A percentile compares a stretch with the other conserved stretches of the same genome.
Conservation (phyloP, 2,329 filamentous ascomycete species). For the Stemphylium vesicarium region DNA sequence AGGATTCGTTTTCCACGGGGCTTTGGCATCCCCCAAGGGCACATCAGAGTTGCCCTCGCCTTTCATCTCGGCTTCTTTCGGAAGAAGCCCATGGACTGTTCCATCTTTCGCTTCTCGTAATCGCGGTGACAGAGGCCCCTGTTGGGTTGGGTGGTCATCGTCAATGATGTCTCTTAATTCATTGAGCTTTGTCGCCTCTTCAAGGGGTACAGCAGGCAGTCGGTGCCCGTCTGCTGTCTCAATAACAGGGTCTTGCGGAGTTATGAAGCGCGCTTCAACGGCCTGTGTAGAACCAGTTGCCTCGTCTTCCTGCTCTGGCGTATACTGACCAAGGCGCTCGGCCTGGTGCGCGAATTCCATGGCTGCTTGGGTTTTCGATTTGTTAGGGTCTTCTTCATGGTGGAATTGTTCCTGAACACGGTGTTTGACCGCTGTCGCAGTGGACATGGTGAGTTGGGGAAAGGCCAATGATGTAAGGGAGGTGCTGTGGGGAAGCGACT, state of each 20-base stretch:
- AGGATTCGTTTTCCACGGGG: constrained; percentile 74
- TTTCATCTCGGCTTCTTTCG: constrained; percentile 29
- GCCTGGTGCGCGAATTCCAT: constrained; percentile 68
- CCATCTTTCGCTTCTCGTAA: constrained; percentile 53
- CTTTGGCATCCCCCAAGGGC: constrained; percentile 54
- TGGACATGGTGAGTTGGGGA: constrained; percentile 30
- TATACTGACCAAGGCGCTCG: constrained; percentile 52
- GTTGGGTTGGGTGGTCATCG: constrained; percentile 44
- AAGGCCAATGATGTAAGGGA: constrained; percentile 20
- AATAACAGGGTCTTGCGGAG: constrained; percentile 74
- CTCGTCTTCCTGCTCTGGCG: constrained; percentile 49
- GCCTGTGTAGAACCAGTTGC: constrained; percentile 59
- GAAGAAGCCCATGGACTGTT: constrained; percentile 47
- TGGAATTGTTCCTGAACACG: constrained; percentile 18
- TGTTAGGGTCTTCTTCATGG: constrained; percentile 28
- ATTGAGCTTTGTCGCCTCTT: constrained; percentile 75
- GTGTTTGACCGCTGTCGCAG: constrained; percentile 26
- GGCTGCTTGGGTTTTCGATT: constrained; percentile 50
- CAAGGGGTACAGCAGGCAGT: constrained; percentile 71
- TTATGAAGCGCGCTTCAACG: constrained; percentile 66
- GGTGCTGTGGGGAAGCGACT: constrained; percentile 29
- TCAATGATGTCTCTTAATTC: constrained; percentile 61
- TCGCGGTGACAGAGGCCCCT: constrained; percentile 30
- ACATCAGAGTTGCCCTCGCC: constrained; percentile 55
- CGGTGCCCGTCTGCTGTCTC: constrained; percentile 70